phyloP scores from a whole-genome alignment of 768 basidiomycete genomes.

The Termitomyces bulborhizus region DNA sequence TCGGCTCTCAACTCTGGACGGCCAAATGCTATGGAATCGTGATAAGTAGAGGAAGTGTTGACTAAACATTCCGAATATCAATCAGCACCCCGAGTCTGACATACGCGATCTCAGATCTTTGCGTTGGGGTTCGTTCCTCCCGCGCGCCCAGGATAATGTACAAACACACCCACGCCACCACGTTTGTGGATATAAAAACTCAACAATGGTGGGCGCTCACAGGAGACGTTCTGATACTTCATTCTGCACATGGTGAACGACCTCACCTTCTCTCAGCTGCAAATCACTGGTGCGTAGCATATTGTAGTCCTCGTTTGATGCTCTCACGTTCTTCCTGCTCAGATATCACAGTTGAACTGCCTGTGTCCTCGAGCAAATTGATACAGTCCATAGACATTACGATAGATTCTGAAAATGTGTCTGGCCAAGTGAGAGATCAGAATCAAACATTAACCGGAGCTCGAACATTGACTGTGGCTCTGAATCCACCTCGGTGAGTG shows the following conservation, averaged over 20 bases:
- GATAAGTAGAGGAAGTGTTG: too few relatives aligned
- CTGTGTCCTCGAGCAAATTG: slow-evolving; percentile 6
- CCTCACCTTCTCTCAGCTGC: neutral
- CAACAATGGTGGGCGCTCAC: too few relatives aligned
- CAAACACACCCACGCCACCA: too few relatives aligned
- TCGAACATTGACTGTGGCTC: neutral
- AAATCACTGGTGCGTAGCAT: neutral
- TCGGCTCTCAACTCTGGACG: too few relatives aligned
- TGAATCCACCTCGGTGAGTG: slow-evolving; percentile 7
- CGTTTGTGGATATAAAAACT: too few relatives aligned
- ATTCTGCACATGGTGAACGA: neutral
- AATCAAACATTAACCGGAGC: neutral
- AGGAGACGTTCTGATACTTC: neutral
- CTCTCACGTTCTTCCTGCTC: neutral
- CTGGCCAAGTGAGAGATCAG: neutral
- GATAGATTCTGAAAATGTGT: slow-evolving; percentile 2
- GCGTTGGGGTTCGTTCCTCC: too few relatives aligned
- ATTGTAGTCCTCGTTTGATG: neutral
- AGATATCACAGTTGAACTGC: slow-evolving; percentile 9
- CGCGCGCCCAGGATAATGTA: too few relatives aligned
- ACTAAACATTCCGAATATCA: too few relatives aligned
- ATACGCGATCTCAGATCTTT: too few relatives aligned
- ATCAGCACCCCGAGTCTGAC: too few relatives aligned
- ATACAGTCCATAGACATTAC: slow-evolving; percentile 8
- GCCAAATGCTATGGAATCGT: too few relatives aligned